Evolutionary conservation across 2,329 filamentous ascomycete genomes (phyloP).

Genomic region (Phaeoacremonium minimum): DNA sequence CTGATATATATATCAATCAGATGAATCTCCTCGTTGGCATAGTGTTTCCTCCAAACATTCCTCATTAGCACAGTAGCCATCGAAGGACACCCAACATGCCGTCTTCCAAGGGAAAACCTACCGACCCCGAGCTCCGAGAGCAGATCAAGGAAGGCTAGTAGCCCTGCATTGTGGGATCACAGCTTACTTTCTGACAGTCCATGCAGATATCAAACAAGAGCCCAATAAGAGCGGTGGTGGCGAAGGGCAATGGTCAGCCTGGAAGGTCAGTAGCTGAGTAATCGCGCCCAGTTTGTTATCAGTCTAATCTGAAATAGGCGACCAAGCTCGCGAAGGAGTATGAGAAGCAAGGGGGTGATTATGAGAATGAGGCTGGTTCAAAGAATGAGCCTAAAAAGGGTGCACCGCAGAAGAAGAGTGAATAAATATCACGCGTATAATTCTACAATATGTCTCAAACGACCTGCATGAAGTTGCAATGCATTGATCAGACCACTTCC

Average conservation of each 20-base stretch:
- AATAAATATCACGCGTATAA: too few species aligned
- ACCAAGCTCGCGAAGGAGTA: slow-evolving; percentile 35
- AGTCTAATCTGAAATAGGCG: slow-evolving; percentile 14
- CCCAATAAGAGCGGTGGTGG: slow-evolving; percentile 35
- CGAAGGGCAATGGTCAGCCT: slow-evolving; percentile 31
- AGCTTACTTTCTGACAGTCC: not conserved
- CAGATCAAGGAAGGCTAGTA: slow-evolving; percentile 30
- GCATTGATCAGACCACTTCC: too few species aligned
- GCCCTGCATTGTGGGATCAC: not conserved
- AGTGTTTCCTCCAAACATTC: too few species aligned
- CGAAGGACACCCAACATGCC: too few species aligned
- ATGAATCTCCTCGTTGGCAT: too few species aligned
- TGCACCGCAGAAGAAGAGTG: slow-evolving; percentile 7
- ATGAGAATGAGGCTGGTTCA: slow-evolving; percentile 32
- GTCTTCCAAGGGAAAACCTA: slow-evolving; percentile 33
- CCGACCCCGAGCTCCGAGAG: slow-evolving; percentile 32
- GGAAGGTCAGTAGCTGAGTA: slow-evolving; percentile 21
- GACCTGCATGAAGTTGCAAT: too few species aligned
- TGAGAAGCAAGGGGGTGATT: slow-evolving; percentile 33
- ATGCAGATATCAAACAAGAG: slow-evolving; percentile 33
- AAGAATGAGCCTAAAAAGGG: slow-evolving; percentile 25
- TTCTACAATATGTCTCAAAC: too few species aligned
- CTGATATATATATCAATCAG: too few species aligned
- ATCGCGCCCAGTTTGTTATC: slow-evolving; percentile 1
- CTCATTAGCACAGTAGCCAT: slow-evolving; percentile 2